phyloP scores from a whole-genome alignment of 1,284 basidiomycete genomes.

The Apiotrichum laibachii region DNA sequence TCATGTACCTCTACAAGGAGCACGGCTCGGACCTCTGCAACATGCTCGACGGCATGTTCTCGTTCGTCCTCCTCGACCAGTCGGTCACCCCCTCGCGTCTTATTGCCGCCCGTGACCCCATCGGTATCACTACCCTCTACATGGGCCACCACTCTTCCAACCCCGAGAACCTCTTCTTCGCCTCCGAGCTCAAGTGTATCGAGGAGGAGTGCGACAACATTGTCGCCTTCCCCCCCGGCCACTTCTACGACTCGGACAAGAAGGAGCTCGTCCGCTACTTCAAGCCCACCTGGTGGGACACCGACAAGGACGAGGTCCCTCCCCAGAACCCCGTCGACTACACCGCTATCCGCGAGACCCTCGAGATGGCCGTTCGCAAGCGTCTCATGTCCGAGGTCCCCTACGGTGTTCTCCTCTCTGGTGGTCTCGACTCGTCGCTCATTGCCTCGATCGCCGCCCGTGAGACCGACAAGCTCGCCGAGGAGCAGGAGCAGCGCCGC shows the following conservation, averaged over 20 bases:
- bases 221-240: constrained; percentile 94
- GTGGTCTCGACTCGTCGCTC: constrained; percentile 92
- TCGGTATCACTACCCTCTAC: constrained; percentile 97
- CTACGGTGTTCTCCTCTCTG: constrained; percentile 93
- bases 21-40: constrained; percentile 70
- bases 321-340: constrained; percentile 70
- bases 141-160: constrained; percentile 86
- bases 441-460: constrained; percentile 96
- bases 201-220: constrained; percentile 91
- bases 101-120: constrained; percentile 94
- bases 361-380: constrained; percentile 92
- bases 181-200: constrained; percentile 94
- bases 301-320: constrained; percentile 59
- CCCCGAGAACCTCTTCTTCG: constrained; percentile 85
- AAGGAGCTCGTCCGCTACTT: constrained; percentile 76
- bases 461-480: constrained; percentile 89
- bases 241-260: constrained; percentile 83
- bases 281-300: constrained; percentile 84
- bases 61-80: constrained; percentile 93
- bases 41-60: constrained; percentile 97
- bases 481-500: constrained; percentile 69
- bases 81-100: constrained; percentile 82
- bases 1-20: constrained; percentile 85
- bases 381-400: constrained; percentile 97
- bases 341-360: constrained; percentile 68